Evolutionary conservation across 1,284 basidiomycete species (phyloP), one percentile per base, ranked within the genome.

Genomic region (Malassezia caprae): DNA sequence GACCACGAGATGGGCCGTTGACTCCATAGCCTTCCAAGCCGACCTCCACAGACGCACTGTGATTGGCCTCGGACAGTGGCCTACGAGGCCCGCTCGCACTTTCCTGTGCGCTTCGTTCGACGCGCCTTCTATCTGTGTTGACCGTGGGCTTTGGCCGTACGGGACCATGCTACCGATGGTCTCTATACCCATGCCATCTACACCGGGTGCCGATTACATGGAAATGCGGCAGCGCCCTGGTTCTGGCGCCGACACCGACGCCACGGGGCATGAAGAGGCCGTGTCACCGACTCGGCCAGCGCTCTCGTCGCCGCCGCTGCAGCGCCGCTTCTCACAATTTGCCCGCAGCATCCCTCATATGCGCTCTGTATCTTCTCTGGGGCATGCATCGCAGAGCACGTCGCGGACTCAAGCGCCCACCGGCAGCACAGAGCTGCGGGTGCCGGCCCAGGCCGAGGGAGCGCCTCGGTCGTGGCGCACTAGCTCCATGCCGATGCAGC

Each of bases 141-240:
- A 21, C 8, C 37, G 37, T 39, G 17, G 35, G 37, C 37, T 21
- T 17, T 39, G 37, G 37, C 19, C 32, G 32, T 39, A 39, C 37
- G 37, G 37, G 37, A 24, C 28, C 17, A 57, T 57, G 55, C 32
- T 57, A 39, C 55, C 55, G 1, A 57, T 57, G 55, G 47, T 57
- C 26, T 30, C 49, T 4, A 52, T 57, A 24, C 45, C 47, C 1
- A 28, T 50, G 50, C 55, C 55, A 23, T 45, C 55, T 17, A 27
- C 55, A 27, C 40, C 55, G 7, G 1, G 47, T 11, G 21, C 13
- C 5, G 44, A 47, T 17, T 27, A 40, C 12, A 15, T 24, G 8
- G 26, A 44, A 12, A 8, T 52, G 5, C 32, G 50, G n/a, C 42
- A 31, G 35, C 3, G 10, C 35, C 37, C 30, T 4, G 19, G 28